These are phyloP conservation scores for Omphalea diandra DNA, from an alignment of 441 rosid species.

Conservation along the genomic window DNA sequence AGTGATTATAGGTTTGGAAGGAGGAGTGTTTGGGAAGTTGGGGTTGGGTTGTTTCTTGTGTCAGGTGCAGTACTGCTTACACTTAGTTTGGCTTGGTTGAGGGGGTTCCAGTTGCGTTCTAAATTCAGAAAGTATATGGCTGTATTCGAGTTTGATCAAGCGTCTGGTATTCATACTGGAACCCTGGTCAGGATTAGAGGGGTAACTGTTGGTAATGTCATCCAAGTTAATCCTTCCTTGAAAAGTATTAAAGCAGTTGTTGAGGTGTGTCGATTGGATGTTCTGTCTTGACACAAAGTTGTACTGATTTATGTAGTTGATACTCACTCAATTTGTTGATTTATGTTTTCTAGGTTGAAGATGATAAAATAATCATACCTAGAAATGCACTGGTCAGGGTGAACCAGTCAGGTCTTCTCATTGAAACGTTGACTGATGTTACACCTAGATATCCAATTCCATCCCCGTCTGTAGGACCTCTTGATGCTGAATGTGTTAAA, in stretches of 20 bases:
- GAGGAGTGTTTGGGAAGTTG: constrained; percentile 96
- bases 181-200: constrained; percentile 97
- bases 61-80: constrained; percentile 82
- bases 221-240: constrained; percentile 85
- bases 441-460: constrained; percentile 91
- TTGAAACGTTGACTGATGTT: constrained; percentile 92
- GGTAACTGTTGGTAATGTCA: constrained; percentile 83
- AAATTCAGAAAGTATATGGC: constrained; percentile 83
- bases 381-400: constrained; percentile 81
- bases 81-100: constrained; percentile 88
- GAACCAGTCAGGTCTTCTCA: constrained; percentile 95
- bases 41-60: constrained; percentile 88
- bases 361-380: constrained; percentile 88
- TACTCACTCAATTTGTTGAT: constrained; percentile 4
- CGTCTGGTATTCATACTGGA: constrained; percentile 83
- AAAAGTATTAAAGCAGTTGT: constrained; percentile 84
- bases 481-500: constrained; percentile 63
- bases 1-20: constrained; percentile 90
- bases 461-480: constrained; percentile 71
- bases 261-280: constrained; percentile 52
- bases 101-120: constrained; percentile 75
- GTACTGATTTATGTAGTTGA: constrained; percentile 1
- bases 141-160: constrained; percentile 77
- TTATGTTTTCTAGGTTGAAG: constrained; percentile 63
- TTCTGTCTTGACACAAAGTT: background rate